Percentiles rank a stretch among this genome's conserved stretches.
These are phyloP conservation scores for Chlorella sp. DNA, from an alignment of 139 green algal genomes.

Conservation along the genomic window DNA sequence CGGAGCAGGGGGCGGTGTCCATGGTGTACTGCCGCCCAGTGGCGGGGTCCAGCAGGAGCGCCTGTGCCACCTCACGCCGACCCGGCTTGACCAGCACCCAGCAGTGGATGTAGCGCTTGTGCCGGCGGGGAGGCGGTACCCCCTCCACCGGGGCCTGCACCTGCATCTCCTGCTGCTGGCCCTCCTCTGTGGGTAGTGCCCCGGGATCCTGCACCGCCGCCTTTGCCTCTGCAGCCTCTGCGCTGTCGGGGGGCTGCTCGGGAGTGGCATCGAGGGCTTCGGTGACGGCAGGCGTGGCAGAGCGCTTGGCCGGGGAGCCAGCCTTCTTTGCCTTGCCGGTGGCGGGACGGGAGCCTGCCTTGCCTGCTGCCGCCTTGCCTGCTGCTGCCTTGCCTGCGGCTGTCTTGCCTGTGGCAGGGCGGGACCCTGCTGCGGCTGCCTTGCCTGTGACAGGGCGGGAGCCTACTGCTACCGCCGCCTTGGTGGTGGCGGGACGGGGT, in stretches of 20 bases:
- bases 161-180: background rate
- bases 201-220: background rate
- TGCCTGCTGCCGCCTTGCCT: background rate
- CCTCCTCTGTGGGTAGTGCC: background rate
- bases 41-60: conserved; percentile 79
- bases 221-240: background rate
- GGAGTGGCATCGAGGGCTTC: background rate
- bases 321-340: background rate
- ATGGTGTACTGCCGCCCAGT: conserved; percentile 67
- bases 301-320: background rate
- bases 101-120: conserved; percentile 64
- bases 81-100: conserved; percentile 85
- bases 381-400: background rate
- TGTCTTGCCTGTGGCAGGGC: background rate
- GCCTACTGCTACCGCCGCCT: background rate
- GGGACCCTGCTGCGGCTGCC: background rate
- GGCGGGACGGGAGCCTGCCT: background rate
- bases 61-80: conserved; percentile 63
- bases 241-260: background rate
- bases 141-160: no score
- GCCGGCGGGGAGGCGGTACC: background rate
- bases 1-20: conserved; percentile 69
- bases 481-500: background rate
- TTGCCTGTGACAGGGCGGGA: background rate
- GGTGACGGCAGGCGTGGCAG: conserved; percentile 32